These are phyloP conservation scores for Tetrahymena malaccensis DNA, from an alignment of 73 alveolate genomes.

Conservation along the genomic window DNA sequence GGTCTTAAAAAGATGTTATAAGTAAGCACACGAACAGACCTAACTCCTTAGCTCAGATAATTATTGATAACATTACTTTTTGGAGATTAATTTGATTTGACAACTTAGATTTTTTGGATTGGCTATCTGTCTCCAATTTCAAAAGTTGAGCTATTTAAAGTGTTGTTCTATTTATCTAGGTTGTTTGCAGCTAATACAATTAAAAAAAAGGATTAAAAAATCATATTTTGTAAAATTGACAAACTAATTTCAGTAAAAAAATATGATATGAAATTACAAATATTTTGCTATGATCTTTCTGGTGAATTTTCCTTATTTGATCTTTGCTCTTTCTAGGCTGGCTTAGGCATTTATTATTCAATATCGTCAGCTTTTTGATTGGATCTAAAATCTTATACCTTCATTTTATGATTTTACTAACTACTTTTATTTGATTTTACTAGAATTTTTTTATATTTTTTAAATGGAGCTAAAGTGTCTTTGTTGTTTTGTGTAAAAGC, in stretches of 20 bases:
- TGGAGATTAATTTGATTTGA: neutral
- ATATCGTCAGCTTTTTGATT: neutral
- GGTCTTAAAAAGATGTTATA: slow-evolving; percentile 87
- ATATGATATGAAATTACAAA: neutral
- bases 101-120: neutral
- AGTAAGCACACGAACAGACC: slow-evolving; percentile 52
- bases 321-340: too few species aligned
- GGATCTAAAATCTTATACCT: neutral
- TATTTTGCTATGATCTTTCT: neutral
- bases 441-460: neutral
- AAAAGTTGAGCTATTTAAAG: neutral
- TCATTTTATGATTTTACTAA: neutral
- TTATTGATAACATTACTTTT: neutral
- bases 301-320: neutral
- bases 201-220: too few species aligned
- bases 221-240: too few species aligned
- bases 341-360: neutral
- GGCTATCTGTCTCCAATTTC: neutral
- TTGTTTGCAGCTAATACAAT: neutral
- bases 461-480: neutral
- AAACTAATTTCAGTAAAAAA: too few species aligned
- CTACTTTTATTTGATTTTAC: neutral
- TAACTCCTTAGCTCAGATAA: neutral
- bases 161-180: neutral
- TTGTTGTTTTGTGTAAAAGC: too few species aligned